Percentiles rank a stretch among this genome's conserved stretches.
Evolutionary conservation across 345 rosid genomes (phyloP).

Genomic region (Rhizophora apiculata): DNA sequence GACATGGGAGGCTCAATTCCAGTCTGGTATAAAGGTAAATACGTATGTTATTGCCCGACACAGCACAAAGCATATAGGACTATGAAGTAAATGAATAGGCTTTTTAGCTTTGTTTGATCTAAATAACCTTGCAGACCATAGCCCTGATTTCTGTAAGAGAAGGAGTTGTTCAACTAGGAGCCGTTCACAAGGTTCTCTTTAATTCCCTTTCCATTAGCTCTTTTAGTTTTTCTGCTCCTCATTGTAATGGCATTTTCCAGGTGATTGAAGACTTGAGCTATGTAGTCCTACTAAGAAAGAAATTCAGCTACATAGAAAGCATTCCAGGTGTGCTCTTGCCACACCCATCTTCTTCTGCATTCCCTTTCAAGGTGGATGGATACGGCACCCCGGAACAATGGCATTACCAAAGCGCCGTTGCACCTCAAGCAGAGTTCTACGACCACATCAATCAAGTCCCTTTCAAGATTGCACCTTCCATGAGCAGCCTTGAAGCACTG

Average conservation of each 20-base stretch:
- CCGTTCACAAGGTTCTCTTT: slow-evolving; percentile 66
- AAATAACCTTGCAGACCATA: slow-evolving; percentile 63
- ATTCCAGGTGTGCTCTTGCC: slow-evolving; percentile 94
- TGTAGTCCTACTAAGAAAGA: slow-evolving; percentile 75
- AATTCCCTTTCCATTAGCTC: not conserved
- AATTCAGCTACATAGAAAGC: slow-evolving; percentile 89
- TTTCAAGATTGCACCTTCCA: slow-evolving; percentile 77
- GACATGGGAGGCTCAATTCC: slow-evolving; percentile 99
- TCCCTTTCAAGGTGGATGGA: slow-evolving; percentile 49
- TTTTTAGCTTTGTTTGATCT: not conserved
- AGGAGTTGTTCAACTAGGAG: slow-evolving; percentile 96
- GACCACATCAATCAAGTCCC: slow-evolving; percentile 42
- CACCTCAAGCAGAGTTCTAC: slow-evolving; percentile 41
- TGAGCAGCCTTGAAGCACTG: slow-evolving; percentile 97
- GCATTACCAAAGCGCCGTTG: slow-evolving; percentile 44
- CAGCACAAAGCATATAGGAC: no score
- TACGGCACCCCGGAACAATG: slow-evolving; percentile 44
- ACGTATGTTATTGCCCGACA: not conserved
- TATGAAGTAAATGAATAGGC: slow-evolving; percentile 6
- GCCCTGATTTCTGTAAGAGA: slow-evolving; percentile 93
- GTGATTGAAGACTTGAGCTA: slow-evolving; percentile 88
- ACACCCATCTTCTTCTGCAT: slow-evolving; percentile 84
- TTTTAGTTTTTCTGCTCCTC: not conserved
- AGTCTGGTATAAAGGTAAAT: slow-evolving; percentile 82
- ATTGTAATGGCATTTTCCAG: slow-evolving; percentile 25